Conservation (phyloP, 192 early-diverging fungal genomes). For the Coemansia umbellata region DNA sequence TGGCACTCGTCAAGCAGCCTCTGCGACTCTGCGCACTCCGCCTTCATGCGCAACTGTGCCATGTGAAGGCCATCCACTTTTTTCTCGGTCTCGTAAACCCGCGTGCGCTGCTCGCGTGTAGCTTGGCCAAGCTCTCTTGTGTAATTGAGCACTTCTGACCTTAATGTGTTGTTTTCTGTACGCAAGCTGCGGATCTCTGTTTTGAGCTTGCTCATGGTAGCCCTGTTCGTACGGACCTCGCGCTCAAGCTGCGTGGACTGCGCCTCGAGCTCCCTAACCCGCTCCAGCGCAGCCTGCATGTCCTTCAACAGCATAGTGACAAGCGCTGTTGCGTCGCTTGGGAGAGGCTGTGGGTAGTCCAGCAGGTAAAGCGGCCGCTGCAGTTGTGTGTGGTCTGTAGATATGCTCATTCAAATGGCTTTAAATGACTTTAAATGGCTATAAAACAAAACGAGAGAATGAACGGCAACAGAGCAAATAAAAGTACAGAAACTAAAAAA, state of each 20-base stretch:
- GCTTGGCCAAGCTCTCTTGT: conserved; percentile 24
- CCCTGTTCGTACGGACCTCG: conserved; percentile 28
- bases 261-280: conserved; percentile 39
- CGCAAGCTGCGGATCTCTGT: conserved; percentile 24
- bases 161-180: conserved; percentile 43
- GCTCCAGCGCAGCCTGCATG: conserved; percentile 45
- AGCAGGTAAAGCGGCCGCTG: conserved; percentile 46
- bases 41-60: conserved; percentile 22
- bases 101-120: conserved; percentile 21
- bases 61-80: conserved; percentile 24
- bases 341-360: conserved; percentile 39
- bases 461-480: too few relatives aligned
- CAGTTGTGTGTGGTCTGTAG: conserved; percentile 23
- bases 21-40: conserved; percentile 19
- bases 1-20: conserved; percentile 24
- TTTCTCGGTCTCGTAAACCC: conserved; percentile 17
- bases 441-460: too few relatives aligned
- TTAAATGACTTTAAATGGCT: too few relatives aligned
- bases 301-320: conserved; percentile 34
- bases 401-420: conserved; percentile 34
- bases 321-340: conserved; percentile 18
- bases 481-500: too few relatives aligned
- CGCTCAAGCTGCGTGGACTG: conserved; percentile 18
- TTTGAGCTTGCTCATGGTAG: conserved; percentile 9
- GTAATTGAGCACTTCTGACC: conserved; percentile 33